A percentile compares a stretch with the other conserved stretches of the same genome.
Conservation (phyloP, 2,329 filamentous ascomycete genomes). For the Aspergillus tamarii region DNA sequence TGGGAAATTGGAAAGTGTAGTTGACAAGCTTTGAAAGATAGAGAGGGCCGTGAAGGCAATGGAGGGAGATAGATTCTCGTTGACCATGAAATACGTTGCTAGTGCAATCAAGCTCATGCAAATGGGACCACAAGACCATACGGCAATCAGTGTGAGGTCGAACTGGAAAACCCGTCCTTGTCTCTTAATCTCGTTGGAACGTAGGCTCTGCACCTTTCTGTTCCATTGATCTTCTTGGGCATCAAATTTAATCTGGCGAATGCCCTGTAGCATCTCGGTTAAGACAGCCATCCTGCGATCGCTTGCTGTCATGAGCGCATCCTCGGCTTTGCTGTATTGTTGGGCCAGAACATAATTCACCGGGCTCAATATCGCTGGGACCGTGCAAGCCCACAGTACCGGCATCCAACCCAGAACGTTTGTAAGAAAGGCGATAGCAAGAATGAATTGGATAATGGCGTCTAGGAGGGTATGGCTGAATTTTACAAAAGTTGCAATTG, state of each 20-base stretch:
- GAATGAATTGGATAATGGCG: constrained; percentile 63
- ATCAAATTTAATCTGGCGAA: constrained; percentile 82
- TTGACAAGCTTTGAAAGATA: constrained; percentile 71
- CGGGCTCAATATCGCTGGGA: constrained; percentile 66
- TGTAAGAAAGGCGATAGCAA: constrained; percentile 68
- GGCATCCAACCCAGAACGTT: constrained; percentile 71
- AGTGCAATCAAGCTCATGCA: constrained; percentile 71
- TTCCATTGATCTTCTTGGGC: constrained; percentile 76
- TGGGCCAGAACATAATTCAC: constrained; percentile 69
- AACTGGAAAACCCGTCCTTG: constrained; percentile 68
- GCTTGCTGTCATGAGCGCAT: constrained; percentile 72
- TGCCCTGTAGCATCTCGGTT: constrained; percentile 75
- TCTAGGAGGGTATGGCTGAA: constrained; percentile 68
- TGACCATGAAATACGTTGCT: constrained; percentile 64
- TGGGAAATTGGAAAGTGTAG: constrained; percentile 68
- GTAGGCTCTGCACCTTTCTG: constrained; percentile 64
- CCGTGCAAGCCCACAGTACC: constrained; percentile 64
- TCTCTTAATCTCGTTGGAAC: constrained; percentile 66
- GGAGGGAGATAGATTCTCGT: constrained; percentile 66
- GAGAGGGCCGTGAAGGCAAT: constrained; percentile 79
- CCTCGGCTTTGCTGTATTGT: constrained; percentile 66
- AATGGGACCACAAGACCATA: constrained; percentile 73
- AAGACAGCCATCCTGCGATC: constrained; percentile 75
- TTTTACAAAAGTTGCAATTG: constrained; percentile 67
- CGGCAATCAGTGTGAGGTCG: constrained; percentile 64